These are phyloP conservation scores for Beauveria sp. DNA, from an alignment of 2,329 filamentous ascomycete genomes.

Conservation along the genomic window DNA sequence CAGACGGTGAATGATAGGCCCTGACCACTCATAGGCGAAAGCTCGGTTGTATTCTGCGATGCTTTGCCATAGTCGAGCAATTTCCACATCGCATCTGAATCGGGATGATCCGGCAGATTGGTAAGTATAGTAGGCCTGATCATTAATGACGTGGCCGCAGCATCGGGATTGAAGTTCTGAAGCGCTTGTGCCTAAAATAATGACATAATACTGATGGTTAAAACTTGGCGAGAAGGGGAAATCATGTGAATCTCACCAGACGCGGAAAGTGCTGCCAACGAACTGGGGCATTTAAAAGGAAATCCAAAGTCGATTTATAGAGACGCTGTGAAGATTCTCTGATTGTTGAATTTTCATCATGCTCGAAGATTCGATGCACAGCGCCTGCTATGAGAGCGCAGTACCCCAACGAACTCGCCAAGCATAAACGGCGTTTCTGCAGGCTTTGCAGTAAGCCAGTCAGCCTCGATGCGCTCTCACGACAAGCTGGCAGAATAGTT, in stretches of 20 bases:
- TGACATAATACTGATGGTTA: not conserved
- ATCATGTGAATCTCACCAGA: not conserved
- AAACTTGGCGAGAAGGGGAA: not conserved
- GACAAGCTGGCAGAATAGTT: not conserved
- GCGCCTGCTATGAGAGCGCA: not conserved
- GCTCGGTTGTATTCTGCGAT: not conserved
- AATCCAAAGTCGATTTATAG: not conserved
- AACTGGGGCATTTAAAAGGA: not conserved
- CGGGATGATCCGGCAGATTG: not conserved
- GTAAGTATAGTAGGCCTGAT: not conserved
- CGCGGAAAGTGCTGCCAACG: not conserved
- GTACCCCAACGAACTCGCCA: not conserved
- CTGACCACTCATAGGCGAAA: not conserved
- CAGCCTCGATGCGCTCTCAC: not conserved
- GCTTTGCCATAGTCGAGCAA: not conserved
- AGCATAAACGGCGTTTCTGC: not conserved
- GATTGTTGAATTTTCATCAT: not conserved
- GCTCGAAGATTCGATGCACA: not conserved
- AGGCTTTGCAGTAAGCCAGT: not conserved
- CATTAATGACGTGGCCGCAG: not conserved
- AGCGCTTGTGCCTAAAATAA: not conserved
- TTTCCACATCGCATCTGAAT: not conserved
- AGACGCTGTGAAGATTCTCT: not conserved
- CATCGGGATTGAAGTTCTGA: not conserved
- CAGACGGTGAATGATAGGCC: not conserved